phyloP scores from a whole-genome alignment of 78 protist genomes.

The Tieghemostelium lacteum region DNA sequence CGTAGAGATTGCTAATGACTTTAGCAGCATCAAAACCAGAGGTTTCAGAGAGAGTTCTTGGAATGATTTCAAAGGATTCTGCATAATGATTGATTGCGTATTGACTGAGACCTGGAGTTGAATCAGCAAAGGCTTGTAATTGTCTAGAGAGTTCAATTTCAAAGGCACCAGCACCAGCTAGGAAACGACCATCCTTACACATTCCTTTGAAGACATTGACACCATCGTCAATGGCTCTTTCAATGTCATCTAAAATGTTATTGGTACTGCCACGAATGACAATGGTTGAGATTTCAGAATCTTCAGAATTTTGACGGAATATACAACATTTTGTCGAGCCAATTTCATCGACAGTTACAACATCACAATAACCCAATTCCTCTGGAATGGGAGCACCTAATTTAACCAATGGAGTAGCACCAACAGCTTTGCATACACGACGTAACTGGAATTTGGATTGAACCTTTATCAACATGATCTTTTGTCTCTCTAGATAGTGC shows the following conservation, averaged over 20 bases:
- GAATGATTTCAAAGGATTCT: conserved; percentile 96
- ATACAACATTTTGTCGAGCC: conserved; percentile 84
- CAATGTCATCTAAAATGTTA: conserved; percentile 97
- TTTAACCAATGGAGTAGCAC: conserved; percentile 94
- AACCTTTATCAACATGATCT: conserved; percentile 92
- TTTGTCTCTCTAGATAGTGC: conserved; percentile 94
- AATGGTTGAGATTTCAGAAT: conserved; percentile 92
- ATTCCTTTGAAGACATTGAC: conserved; percentile 94
- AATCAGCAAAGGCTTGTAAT: conserved; percentile 77
- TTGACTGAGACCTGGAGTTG: conserved; percentile 94
- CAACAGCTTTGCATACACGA: conserved; percentile 94
- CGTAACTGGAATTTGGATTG: conserved; percentile 97
- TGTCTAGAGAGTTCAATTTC: conserved; percentile 93
- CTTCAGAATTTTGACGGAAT: conserved; percentile 84
- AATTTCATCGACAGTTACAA: conserved; percentile 81
- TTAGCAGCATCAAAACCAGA: conserved; percentile 92
- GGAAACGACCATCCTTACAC: conserved; percentile 90
- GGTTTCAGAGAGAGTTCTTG: conserved; percentile 97
- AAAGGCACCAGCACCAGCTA: conserved; percentile 99
- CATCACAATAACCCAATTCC: conserved; percentile 93
- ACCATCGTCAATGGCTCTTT: conserved; percentile 98
- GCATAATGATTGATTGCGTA: conserved; percentile 96
- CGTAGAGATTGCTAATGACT: conserved; percentile 87
- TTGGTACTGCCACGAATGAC: conserved; percentile 96
- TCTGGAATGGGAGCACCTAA: conserved; percentile 96